Conservation (phyloP, 768 basidiomycete species). For the Tulasnella sp. region DNA sequence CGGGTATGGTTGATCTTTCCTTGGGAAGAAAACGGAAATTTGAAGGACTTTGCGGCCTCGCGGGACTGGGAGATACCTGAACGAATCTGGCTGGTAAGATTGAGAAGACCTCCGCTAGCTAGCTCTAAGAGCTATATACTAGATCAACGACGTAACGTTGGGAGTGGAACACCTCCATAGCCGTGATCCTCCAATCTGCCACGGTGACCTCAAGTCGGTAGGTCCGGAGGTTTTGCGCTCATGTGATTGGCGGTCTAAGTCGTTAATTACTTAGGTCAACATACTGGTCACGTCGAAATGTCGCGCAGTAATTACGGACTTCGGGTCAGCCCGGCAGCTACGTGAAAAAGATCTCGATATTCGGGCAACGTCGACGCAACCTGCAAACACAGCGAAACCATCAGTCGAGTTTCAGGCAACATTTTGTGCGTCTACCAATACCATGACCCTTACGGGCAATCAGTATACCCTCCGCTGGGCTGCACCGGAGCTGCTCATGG, state of each 20-base stretch:
- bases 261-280: neutral
- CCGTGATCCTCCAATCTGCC: neutral
- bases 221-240: neutral
- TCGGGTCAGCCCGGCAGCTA: neutral
- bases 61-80: no score
- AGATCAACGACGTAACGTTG: neutral
- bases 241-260: neutral
- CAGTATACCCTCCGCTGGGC: neutral
- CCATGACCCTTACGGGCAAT: neutral
- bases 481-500: neutral
- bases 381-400: no score
- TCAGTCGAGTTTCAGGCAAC: neutral
- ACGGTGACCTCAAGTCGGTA: neutral
- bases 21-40: no score
- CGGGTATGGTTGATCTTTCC: no score
- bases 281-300: neutral
- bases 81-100: no score
- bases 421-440: neutral
- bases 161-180: neutral
- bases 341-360: no score
- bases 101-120: no score
- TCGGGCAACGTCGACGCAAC: no score
- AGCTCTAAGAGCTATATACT: neutral
- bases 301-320: neutral
- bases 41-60: no score